Conservation (phyloP, 768 basidiomycete species). For the Gloeopeniophorella convolvens region DNA sequence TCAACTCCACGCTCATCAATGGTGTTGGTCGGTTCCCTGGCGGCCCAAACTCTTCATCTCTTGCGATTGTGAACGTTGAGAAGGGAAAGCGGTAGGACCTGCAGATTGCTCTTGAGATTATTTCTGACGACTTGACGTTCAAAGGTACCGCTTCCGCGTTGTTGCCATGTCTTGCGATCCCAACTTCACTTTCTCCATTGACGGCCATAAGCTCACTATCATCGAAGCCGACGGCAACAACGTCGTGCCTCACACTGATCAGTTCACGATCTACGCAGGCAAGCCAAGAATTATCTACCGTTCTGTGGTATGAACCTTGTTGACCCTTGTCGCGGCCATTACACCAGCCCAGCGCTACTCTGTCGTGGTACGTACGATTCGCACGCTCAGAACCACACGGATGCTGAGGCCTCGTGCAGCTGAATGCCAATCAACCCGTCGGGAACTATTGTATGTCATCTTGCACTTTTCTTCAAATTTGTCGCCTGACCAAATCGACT, state of each 20-base stretch:
- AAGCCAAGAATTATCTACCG: background rate
- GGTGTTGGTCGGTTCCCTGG: conserved; percentile 14
- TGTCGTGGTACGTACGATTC: background rate
- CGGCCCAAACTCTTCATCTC: background rate
- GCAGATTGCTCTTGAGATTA: too few relatives aligned
- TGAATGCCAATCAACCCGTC: background rate
- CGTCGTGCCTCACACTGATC: conserved; percentile 6
- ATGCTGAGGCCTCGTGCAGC: background rate
- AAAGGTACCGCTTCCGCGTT: conserved; percentile 9
- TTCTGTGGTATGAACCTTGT: too few relatives aligned
- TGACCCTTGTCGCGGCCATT: background rate
- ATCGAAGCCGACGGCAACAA: conserved; percentile 21
- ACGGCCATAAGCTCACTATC: conserved; percentile 14
- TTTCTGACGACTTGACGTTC: background rate
- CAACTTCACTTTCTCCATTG: conserved; percentile 13
- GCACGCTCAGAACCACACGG: background rate
- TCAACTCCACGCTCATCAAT: conserved; percentile 19
- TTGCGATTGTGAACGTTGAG: conserved; percentile 14
- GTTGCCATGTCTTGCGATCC: conserved; percentile 13
- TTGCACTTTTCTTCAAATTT: too few relatives aligned
- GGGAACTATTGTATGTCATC: too few relatives aligned
- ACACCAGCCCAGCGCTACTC: conserved; percentile 21
- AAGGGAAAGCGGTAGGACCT: conserved; percentile 5
- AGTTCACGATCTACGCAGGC: conserved; percentile 13
- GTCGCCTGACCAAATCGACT: too few relatives aligned